Base-by-base conservation (phyloP, 2,329 filamentous ascomycete species). In the Pseudocercospora fijiensis region DNA sequence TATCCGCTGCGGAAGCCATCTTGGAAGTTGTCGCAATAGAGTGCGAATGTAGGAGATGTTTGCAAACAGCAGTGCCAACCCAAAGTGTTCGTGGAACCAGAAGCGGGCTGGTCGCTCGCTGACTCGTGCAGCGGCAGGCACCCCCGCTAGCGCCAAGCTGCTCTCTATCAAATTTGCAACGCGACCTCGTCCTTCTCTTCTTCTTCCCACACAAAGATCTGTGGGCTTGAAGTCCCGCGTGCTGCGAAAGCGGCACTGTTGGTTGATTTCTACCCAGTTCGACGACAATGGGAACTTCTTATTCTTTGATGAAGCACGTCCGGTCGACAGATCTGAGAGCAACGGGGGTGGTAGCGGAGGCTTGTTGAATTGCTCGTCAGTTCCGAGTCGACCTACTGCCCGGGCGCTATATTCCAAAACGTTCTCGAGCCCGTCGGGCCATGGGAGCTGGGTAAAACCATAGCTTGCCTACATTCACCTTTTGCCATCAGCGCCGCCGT, bases 261-360 rank as follows among this genome's bases (percentile, higher is more conserved):
- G 88, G 91, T 94, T 79, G 90, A 93, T 84, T 85, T 80, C 85
- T 90, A 86, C 69, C 84, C 90, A 94, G 88, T 86, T 94, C 90
- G 90, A 91, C 91, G 87, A 85, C 81, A 77, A 91, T 88, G 90
- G 90, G 92, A 88, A 88, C 89, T 91, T 67, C 68, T 64, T 60
- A 60, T 37, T 88, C 85, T 69, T 72, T 75, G 74, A 78, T 88
- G 92, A 90, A 86, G 92, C 89, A 90, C 91, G 80, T 93, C 90
- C 89, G 87, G 91, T 92, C 90, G 91, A 96, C 92, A 95, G 90
- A 88, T 95, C 89, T 91, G 78, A 96, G 89, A 96, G 78, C 75
- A 85, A 95, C 79, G 80, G 68, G 47, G 69, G 67, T 70, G 62
- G 53, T 22, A 56, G 53, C 28, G 20, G n/a, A 41, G 66, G 82